Percentiles rank a stretch among this genome's conserved stretches.
Evolutionary conservation across 139 green algal species (phyloP).

Genomic region (Coccomyxa sp.): DNA sequence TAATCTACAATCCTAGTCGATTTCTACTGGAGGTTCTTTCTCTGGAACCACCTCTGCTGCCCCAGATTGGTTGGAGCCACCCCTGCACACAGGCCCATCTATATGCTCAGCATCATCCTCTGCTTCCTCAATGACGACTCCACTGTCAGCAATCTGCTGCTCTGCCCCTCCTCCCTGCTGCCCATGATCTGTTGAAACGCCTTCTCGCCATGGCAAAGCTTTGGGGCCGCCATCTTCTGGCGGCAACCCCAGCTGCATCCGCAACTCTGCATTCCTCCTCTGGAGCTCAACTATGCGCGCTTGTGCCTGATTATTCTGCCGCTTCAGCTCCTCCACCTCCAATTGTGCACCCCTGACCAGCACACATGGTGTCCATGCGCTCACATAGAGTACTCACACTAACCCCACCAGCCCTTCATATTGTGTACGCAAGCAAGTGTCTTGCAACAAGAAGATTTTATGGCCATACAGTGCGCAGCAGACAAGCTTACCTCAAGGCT

Average conservation of each 20-base stretch:
- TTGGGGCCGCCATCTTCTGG: not conserved
- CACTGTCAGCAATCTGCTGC: not conserved
- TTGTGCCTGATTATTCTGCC: not conserved
- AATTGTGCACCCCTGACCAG: not conserved
- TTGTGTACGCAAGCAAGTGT: not conserved
- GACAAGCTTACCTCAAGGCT: slow-evolving; percentile 16
- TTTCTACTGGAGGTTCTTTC: not conserved
- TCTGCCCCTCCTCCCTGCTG: not conserved
- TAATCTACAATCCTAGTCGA: not conserved
- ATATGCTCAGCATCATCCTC: not conserved
- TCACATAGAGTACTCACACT: not conserved
- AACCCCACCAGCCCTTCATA: too few relatives aligned
- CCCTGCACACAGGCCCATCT: too few relatives aligned
- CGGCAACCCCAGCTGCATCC: not conserved
- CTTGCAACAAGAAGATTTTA: too few relatives aligned
- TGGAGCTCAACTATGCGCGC: too few relatives aligned
- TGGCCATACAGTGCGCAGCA: too few relatives aligned
- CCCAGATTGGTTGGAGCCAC: not conserved
- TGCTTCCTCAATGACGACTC: not conserved
- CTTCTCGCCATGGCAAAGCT: too few relatives aligned
- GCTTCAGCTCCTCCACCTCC: not conserved
- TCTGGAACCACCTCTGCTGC: not conserved
- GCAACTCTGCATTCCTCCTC: not conserved
- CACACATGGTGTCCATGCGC: not conserved
- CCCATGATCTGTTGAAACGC: not conserved